Conservation (phyloP, 352 stramenopile genomes). For the Phytophthora crassamura region DNA sequence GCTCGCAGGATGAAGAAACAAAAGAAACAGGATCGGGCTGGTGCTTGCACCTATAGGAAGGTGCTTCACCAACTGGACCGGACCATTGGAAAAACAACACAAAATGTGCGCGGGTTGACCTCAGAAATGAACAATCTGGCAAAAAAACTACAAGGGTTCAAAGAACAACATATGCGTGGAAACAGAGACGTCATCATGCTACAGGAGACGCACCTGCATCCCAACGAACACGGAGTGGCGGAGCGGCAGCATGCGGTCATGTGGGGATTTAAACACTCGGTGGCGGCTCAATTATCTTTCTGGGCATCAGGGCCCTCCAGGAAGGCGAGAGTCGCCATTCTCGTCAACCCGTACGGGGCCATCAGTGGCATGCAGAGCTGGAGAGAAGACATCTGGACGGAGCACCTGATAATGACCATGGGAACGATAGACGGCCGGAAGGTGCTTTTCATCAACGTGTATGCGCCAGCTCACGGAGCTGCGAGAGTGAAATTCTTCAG, state of each 20-base stretch:
- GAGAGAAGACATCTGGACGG: neutral
- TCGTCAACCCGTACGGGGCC: constrained; percentile 14
- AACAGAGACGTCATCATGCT: constrained; percentile 1
- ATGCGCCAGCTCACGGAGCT: neutral
- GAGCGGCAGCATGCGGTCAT: neutral
- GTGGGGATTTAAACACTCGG: constrained; percentile 9
- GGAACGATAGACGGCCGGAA: neutral
- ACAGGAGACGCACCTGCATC: constrained; percentile 13
- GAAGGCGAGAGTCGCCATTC: constrained; percentile 5
- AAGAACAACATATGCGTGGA: constrained; percentile 5
- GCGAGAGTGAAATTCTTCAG: neutral
- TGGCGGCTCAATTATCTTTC: neutral
- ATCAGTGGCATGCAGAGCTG: neutral
- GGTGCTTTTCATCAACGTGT: constrained; percentile 13
- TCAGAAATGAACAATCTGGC: neutral
- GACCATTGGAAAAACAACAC: neutral
- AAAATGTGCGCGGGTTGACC: constrained; percentile 2
- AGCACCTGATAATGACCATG: constrained; percentile 13
- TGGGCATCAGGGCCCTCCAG: neutral
- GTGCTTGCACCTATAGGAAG: too few species aligned
- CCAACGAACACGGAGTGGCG: neutral
- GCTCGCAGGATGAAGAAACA: too few species aligned
- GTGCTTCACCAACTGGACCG: constrained; percentile 2
- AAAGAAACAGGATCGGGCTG: too few species aligned
- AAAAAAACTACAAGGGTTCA: constrained; percentile 6